A percentile compares a stretch with the other conserved stretches of the same genome.
Conservation (phyloP, 495 filamentous ascomycete species). For the Podospora pseudoanserina region DNA sequence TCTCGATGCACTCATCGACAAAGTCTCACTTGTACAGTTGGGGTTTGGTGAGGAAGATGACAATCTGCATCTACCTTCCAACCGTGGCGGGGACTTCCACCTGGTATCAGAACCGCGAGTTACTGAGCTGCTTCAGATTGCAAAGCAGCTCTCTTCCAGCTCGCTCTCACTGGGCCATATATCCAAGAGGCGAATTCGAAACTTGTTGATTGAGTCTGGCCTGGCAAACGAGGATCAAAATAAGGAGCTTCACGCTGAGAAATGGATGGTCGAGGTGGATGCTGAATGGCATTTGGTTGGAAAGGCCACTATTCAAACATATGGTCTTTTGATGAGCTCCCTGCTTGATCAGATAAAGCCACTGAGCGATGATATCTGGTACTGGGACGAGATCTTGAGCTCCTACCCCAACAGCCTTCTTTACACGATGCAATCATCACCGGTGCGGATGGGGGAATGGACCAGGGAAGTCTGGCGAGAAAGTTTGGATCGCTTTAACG, state of each 20-base stretch:
- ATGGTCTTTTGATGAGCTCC: conserved; percentile 68
- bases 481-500: conserved; percentile 45
- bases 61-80: conserved; percentile 11
- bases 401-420: conserved; percentile 67
- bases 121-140: conserved; percentile 56
- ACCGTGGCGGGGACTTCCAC: too few relatives aligned
- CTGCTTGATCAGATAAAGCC: conserved; percentile 77
- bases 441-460: conserved; percentile 65
- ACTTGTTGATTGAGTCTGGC: conserved; percentile 57
- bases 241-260: conserved; percentile 23
- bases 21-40: conserved; percentile 47
- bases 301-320: conserved; percentile 81
- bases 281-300: conserved; percentile 82
- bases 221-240: conserved; percentile 22
- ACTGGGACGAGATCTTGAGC: conserved; percentile 82
- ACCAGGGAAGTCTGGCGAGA: conserved; percentile 58
- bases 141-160: conserved; percentile 65
- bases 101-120: conserved; percentile 31
- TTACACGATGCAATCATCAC: conserved; percentile 80
- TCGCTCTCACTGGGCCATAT: conserved; percentile 55
- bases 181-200: conserved; percentile 49
- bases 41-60: conserved; percentile 28
- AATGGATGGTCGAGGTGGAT: conserved; percentile 56
- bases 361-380: conserved; percentile 78
- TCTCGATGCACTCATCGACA: conserved; percentile 77